Evolutionary conservation across 179 eudicot genomes (phyloP), one percentile per base, ranked within the genome.

Genomic region (Monotropa hypopitys): DNA sequence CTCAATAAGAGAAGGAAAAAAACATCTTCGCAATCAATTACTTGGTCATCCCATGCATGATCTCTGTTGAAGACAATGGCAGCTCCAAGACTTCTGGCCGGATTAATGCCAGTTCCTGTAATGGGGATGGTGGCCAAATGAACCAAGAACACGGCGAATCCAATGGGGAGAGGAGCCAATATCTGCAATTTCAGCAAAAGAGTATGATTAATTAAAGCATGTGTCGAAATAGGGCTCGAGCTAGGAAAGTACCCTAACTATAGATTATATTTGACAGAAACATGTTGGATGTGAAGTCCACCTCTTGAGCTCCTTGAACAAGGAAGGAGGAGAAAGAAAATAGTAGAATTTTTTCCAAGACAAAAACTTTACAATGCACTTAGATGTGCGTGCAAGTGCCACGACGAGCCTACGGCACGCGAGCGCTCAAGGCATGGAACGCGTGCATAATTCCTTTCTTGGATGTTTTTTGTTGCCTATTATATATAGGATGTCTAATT

Each of bases 121-220:
- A 87, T 85, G 46, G 90, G 90, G 70, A 87, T 87, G 85, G 90
- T 87, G 76, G 90, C 90, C 87, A 87, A 81, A 73, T 87, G 90
- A 56, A 87, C 90, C 83, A 87, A 80, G 76, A 87, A 87, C 7
- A 87, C 90, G 0, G 90, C 90, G 5, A 87, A 87, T 67, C 90
- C 90, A 70, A 87, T 87, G 15, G 90, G 90, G 28, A 87, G 87
- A 66, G 90, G 90, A 76, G 90, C 90, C 88, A 87, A 82, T 57
- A 87, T 77, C 90, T 87, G 87, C 80, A 82, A 67, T 18, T 26
- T 7, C 21, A 47, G 7, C 20, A 46, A 12, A 6, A 8, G 23
- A 70, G n/a, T n/a, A n/a, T n/a, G n/a, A n/a, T n/a, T 28, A 7
- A 16, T 46, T 70, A 47, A 28, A 70, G 1, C 33, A 18, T 0